Percentiles rank a stretch among this genome's conserved stretches.
phyloP scores from a whole-genome alignment of 192 early-diverging fungal genomes.

The Geranomyces michiganensis region DNA sequence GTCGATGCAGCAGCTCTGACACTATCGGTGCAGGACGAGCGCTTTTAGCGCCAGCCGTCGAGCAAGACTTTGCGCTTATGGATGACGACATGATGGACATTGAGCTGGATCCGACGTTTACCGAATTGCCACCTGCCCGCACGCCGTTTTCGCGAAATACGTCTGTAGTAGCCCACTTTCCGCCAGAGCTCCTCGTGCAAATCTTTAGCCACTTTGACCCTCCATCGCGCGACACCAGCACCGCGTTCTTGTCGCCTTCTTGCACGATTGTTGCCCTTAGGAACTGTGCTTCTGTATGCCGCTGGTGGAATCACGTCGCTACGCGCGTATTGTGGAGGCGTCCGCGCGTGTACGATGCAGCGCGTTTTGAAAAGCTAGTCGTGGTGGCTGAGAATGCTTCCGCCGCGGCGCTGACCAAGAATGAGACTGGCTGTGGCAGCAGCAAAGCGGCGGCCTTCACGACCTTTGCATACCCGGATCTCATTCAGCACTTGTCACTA shows the following conservation, averaged over 20 bases:
- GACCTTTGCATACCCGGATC: conserved; percentile 16
- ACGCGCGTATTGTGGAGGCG: conserved; percentile 52
- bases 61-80: neutral
- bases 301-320: conserved; percentile 51
- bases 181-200: conserved; percentile 37
- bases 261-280: conserved; percentile 38
- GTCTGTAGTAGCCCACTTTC: conserved; percentile 15
- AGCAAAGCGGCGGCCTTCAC: conserved; percentile 6
- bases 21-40: neutral
- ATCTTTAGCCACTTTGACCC: conserved; percentile 40
- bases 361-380: conserved; percentile 40
- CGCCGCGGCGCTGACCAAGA: neutral
- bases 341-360: conserved; percentile 45
- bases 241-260: conserved; percentile 22
- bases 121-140: neutral
- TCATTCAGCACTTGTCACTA: conserved; percentile 29
- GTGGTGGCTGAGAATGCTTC: neutral
- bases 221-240: conserved; percentile 3
- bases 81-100: neutral
- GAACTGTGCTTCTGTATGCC: conserved; percentile 47
- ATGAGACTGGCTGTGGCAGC: neutral
- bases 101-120: neutral
- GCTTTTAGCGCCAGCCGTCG: conserved; percentile 4
- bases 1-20: no score
- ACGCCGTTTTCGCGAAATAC: neutral